Evolutionary conservation across 176 grass and related monocot species (phyloP), one percentile per base, ranked within the genome.

Genomic region (Carex myosuroides): DNA sequence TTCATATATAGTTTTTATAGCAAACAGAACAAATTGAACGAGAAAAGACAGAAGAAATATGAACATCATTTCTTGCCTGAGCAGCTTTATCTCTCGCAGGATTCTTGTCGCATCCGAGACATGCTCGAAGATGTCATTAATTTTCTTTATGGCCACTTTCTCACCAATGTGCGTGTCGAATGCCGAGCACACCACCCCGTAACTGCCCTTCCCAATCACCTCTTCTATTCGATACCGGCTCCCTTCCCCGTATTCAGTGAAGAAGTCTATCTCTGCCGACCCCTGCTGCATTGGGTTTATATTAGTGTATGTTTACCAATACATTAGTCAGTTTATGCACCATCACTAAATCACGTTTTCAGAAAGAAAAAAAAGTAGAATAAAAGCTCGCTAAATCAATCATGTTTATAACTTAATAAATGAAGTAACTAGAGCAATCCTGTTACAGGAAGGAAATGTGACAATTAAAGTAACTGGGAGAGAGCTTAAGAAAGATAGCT

Each of bases 61-160:
- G 42, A 41, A 73, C 2, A 7, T 21, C 12, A 4, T 22, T 26
- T 74, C 20, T 74, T 74, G 70, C 70, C 70, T 74, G 70, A 98
- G 92, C 85, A 98, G 89, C 88, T 98, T 98, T 79, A 98, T 98
- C 88, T 98, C 95, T 1, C 95, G 90, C 66, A 98, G 89, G 50
- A 98, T 98, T 64, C 95, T 71, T 5, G 92, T 92, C 3, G 95
- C 95, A 66, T 98, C 95, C 3, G 92, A 98, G 21, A 95, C 89
- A 65, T 98, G 95, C 54, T 98, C 95, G 54, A 98, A 98, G 82
- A 98, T 98, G 84, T 90, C 95, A 30, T 98, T 92, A 52, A 98
- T 98, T 86, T 98, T 98, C 89, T 98, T 98, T 79, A 98, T 98
- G 63, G 95, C 95, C 7, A 98, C 95, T 66, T 93, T 98, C 33